phyloP scores from a whole-genome alignment of 1,284 basidiomycete species.

The Sporisorium graminicola region DNA sequence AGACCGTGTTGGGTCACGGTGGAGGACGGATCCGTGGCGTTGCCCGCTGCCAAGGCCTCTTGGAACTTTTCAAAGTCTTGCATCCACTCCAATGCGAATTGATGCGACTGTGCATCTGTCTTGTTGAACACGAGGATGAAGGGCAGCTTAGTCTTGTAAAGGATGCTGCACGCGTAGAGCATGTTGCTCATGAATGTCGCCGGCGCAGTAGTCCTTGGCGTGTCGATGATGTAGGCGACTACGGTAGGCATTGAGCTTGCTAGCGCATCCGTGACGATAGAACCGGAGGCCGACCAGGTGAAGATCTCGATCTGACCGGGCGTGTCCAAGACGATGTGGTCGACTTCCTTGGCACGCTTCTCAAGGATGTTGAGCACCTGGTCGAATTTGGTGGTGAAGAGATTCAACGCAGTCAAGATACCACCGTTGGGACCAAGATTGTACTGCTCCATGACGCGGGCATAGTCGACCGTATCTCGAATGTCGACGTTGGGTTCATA shows the following conservation, averaged over 20 bases:
- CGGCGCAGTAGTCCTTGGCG: constrained; percentile 91
- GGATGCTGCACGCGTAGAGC: constrained; percentile 98
- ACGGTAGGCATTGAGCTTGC: constrained; percentile 92
- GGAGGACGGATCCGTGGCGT: constrained; percentile 72
- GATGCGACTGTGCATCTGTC: constrained; percentile 88
- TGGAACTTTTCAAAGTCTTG: constrained; percentile 87
- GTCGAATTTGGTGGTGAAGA: constrained; percentile 99
- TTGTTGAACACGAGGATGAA: constrained; percentile 99
- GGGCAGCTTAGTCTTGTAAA: constrained; percentile 97
- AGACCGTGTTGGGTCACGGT: constrained; percentile 38
- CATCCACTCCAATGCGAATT: constrained; percentile 98
- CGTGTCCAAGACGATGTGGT: constrained; percentile 93
- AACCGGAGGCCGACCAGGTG: constrained; percentile 98
- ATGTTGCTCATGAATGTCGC: constrained; percentile 99
- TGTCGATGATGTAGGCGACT: constrained; percentile 97
- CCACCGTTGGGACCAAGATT: constrained; percentile 98
- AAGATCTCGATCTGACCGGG: constrained; percentile 99
- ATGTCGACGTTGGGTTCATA: constrained; percentile 99
- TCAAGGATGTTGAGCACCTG: constrained; percentile 94
- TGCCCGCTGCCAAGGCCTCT: constrained; percentile 71
- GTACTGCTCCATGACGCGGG: constrained; percentile 99
- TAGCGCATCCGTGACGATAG: constrained; percentile 98
- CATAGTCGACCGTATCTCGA: constrained; percentile 95
- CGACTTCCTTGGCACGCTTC: constrained; percentile 86
- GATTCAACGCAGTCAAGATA: constrained; percentile 93